A percentile compares a stretch with the other conserved stretches of the same genome.
Evolutionary conservation across 169 alveolate species (phyloP).

Genomic region (Plasmodium gallinaceum): DNA sequence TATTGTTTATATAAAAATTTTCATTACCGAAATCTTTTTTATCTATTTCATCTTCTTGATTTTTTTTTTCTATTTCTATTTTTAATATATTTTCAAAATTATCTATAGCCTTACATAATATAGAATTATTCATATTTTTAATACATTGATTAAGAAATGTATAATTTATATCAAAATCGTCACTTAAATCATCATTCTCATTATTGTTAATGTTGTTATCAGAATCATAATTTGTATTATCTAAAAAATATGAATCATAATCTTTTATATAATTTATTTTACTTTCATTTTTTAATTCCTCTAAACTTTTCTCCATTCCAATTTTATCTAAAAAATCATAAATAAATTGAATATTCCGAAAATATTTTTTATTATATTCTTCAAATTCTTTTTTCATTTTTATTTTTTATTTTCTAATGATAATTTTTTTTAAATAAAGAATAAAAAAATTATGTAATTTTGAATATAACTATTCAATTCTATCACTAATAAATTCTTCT

Average conservation of each 20-base stretch:
- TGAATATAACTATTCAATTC: too few species aligned
- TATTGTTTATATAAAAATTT: constrained; percentile 2
- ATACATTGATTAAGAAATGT: constrained; percentile 27
- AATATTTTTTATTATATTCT: constrained; percentile 63
- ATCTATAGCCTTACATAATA: constrained; percentile 64
- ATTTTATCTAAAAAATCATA: constrained; percentile 59
- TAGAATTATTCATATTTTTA: constrained; percentile 54
- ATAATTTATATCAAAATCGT: constrained; percentile 19
- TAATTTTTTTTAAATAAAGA: too few species aligned
- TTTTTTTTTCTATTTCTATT: not conserved
- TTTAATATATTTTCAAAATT: constrained; percentile 31
- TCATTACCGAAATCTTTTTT: not conserved
- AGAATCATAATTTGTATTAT: not conserved
- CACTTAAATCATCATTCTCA: constrained; percentile 17
- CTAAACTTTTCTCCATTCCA: constrained; percentile 70
- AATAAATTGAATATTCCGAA: constrained; percentile 62
- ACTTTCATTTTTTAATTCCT: constrained; percentile 58
- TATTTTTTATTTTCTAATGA: too few species aligned
- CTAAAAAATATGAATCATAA: constrained; percentile 44
- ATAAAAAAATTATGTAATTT: too few species aligned
- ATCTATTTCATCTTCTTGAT: not conserved
- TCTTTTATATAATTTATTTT: constrained; percentile 61
- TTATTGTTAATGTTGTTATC: not conserved
- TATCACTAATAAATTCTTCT: too few species aligned
- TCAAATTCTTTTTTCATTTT: constrained; percentile 64